These are phyloP conservation scores for Trichocladium uniseriatum DNA, from an alignment of 495 filamentous ascomycete species.

Conservation along the genomic window DNA sequence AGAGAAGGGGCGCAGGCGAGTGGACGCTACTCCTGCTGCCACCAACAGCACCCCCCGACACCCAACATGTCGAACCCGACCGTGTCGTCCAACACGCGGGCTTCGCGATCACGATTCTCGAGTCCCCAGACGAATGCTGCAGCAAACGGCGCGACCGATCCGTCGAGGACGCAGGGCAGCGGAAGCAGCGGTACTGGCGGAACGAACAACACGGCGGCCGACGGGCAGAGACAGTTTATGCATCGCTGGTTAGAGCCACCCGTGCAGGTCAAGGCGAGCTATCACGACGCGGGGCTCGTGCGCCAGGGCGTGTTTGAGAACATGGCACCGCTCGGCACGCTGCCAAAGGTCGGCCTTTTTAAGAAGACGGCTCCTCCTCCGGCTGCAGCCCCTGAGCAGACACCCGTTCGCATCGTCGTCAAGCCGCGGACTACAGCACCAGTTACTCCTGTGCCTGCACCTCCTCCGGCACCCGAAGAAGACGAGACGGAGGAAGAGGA, in stretches of 20 bases:
- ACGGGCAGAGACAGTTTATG: constrained; percentile 30
- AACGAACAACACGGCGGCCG: constrained; percentile 21
- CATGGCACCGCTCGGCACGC: constrained; percentile 59
- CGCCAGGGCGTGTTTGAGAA: constrained; percentile 56
- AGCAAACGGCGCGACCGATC: constrained; percentile 26
- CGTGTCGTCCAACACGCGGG: constrained; percentile 25
- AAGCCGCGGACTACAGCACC: constrained; percentile 23
- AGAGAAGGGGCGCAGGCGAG: constrained; percentile 22
- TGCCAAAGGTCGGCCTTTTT: constrained; percentile 44
- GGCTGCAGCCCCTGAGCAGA: constrained; percentile 14
- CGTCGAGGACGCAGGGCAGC: constrained; percentile 10
- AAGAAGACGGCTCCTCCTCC: constrained; percentile 29
- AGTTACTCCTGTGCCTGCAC: constrained; percentile 11
- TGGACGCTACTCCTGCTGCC: background rate
- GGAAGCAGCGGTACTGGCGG: constrained; percentile 1
- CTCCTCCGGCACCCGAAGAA: constrained; percentile 20
- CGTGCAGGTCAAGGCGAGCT: constrained; percentile 57
- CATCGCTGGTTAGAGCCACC: constrained; percentile 65
- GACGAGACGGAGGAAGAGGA: constrained; percentile 24
- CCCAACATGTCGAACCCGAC: constrained; percentile 22
- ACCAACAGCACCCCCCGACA: background rate
- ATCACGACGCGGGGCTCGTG: constrained; percentile 54
- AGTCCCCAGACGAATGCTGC: constrained; percentile 42
- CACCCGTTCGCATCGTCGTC: constrained; percentile 32
- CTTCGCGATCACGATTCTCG: constrained; percentile 44